phyloP scores from a whole-genome alignment of 2,329 filamentous ascomycete genomes.

The Aspergillus neoniger region DNA sequence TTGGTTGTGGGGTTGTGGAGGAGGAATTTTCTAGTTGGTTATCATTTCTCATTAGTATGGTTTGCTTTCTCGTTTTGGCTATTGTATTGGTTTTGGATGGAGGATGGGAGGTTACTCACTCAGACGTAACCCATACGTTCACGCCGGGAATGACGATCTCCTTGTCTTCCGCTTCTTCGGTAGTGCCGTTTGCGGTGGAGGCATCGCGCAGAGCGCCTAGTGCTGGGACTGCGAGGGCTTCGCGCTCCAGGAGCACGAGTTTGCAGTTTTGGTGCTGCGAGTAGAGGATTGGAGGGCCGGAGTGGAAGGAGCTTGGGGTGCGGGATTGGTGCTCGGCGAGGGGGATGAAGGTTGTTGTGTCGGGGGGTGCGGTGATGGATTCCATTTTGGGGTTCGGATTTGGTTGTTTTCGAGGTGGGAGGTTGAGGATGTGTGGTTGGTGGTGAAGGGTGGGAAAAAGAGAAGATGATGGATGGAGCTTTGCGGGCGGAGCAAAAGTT shows the following conservation, averaged over 20 bases:
- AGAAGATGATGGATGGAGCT: neutral
- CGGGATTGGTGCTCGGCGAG: constrained; percentile 50
- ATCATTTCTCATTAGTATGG: constrained; percentile 2
- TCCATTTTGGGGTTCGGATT: too few species aligned
- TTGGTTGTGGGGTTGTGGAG: constrained; percentile 40
- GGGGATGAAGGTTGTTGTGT: constrained; percentile 44
- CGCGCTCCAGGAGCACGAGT: constrained; percentile 45
- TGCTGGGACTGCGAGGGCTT: constrained; percentile 38
- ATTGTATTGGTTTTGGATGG: neutral
- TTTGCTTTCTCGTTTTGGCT: too few species aligned
- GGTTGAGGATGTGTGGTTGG: constrained; percentile 7
- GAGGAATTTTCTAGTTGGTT: constrained; percentile 44
- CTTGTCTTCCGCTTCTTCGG: constrained; percentile 25
- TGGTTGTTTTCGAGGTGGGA: too few species aligned
- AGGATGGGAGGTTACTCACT: constrained; percentile 35
- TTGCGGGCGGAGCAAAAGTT: constrained; percentile 4
- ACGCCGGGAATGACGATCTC: constrained; percentile 43
- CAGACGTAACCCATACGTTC: constrained; percentile 52
- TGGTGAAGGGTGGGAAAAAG: neutral
- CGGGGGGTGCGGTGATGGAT: constrained; percentile 41
- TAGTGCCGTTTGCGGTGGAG: constrained; percentile 14
- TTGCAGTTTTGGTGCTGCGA: constrained; percentile 50
- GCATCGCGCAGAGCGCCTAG: constrained; percentile 34
- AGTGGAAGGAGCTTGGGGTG: constrained; percentile 51
- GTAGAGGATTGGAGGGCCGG: constrained; percentile 49